phyloP scores from a whole-genome alignment of 129 eudicot species.

The sunflower (Helianthus annuus) region HanXRQr2.0-SUNRISE NC_035436.2:134377975-134378474 shows the following conservation, averaged over 20 bases:
- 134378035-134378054: neutral
- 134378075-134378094: slow-evolving; percentile 58
- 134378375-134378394: slow-evolving; percentile 40
- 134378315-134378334: slow-evolving; percentile 10
- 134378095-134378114: slow-evolving; percentile 60
- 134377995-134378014: too few relatives aligned
- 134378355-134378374: too few relatives aligned
- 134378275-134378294: slow-evolving; percentile 63
- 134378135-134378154: slow-evolving; percentile 48
- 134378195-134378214: slow-evolving; percentile 32
- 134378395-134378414: slow-evolving; percentile 24
- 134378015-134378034: too few relatives aligned
- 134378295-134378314: slow-evolving; percentile 33
- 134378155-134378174: slow-evolving; percentile 39
- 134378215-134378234: slow-evolving; percentile 50
- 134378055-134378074: slow-evolving; percentile 29
- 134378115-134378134: slow-evolving; percentile 45
- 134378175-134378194: slow-evolving; percentile 45
- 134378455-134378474: neutral
- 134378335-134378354: slow-evolving; percentile 21
- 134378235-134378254: slow-evolving; percentile 40
- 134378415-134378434: neutral
- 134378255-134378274: slow-evolving; percentile 54
- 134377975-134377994: too few relatives aligned
- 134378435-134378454: slow-evolving; percentile 28